Conservation (phyloP, 73 alveolate genomes). For the Paramecium tetraurelia region DNA sequence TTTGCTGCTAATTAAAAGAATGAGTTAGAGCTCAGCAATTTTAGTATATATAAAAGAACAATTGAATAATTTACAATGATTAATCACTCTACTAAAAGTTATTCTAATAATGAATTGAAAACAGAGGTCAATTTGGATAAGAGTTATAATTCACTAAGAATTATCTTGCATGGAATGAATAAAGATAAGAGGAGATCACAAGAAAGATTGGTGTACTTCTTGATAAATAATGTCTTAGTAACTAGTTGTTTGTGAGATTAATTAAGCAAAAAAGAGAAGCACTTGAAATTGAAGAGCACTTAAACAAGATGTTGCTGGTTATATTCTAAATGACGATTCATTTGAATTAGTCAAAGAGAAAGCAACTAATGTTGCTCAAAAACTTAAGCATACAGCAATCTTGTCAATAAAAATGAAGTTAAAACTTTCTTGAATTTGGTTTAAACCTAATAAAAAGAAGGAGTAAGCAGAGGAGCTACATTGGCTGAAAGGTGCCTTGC, state of each 20-base stretch:
- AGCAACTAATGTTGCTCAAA: not conserved
- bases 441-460: not conserved
- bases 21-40: not conserved
- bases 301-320: constrained; percentile 5
- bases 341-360: not conserved
- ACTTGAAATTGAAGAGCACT: not conserved
- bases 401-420: not conserved
- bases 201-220: not conserved
- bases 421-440: not conserved
- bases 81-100: not conserved
- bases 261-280: not conserved
- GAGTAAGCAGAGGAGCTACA: not conserved
- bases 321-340: not conserved
- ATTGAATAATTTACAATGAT: not conserved
- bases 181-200: not conserved
- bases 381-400: not conserved
- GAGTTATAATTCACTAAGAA: not conserved
- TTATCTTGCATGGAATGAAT: constrained; percentile 17
- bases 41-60: not conserved
- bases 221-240: not conserved
- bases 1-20: constrained; percentile 25
- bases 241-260: not conserved
- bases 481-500: not conserved
- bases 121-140: not conserved
- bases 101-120: not conserved